phyloP scores from a whole-genome alignment of 176 grass and related monocot species.

The Saccharum spontaneum region DNA sequence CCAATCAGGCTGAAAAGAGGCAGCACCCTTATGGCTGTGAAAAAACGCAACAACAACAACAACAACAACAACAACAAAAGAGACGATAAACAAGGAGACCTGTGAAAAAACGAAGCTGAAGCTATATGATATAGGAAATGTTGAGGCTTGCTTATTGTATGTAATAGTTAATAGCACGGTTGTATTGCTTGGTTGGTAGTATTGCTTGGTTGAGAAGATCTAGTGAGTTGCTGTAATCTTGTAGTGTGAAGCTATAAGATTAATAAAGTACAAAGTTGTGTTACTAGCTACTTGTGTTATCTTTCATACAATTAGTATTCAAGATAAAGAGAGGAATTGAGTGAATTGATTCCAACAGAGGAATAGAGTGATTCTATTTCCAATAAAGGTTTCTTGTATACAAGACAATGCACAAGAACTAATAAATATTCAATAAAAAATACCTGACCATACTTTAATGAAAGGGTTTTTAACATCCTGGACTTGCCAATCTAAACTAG shows the following conservation, averaged over 20 bases:
- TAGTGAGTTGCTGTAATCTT: neutral
- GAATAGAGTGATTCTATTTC: neutral
- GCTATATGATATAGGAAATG: neutral
- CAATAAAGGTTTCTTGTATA: neutral
- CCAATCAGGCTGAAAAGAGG: neutral
- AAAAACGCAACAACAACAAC: too few relatives aligned
- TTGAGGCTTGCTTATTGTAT: neutral
- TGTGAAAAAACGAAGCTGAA: neutral
- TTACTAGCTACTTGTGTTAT: neutral
- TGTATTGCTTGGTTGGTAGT: neutral
- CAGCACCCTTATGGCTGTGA: neutral
- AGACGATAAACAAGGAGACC: too few relatives aligned
- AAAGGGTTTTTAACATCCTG: neutral
- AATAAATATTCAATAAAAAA: neutral
- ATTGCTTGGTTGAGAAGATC: neutral
- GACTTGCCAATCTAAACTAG: conserved; percentile 13
- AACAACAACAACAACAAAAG: too few relatives aligned
- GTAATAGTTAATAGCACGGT: neutral
- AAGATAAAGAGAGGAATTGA: neutral
- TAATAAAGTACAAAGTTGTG: neutral
- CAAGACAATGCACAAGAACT: neutral
- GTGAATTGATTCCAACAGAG: neutral
- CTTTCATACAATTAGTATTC: neutral
- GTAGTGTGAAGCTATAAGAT: neutral
- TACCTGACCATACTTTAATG: neutral